Evolutionary conservation across 2,329 filamentous ascomycete genomes (phyloP), one percentile per base, ranked within the genome.

Genomic region (Xenoacremonium recifei): DNA sequence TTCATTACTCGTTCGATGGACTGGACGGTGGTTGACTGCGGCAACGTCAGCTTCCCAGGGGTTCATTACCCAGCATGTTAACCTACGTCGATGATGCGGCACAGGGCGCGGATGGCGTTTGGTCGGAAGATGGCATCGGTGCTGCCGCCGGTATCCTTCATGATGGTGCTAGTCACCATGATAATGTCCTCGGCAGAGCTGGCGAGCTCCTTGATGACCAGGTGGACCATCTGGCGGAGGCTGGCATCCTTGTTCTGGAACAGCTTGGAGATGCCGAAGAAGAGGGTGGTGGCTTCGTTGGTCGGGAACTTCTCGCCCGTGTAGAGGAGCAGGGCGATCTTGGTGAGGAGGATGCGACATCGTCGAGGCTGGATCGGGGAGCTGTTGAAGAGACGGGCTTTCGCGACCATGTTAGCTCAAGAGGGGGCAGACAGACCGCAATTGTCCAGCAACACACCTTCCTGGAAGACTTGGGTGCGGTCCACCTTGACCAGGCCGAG

Each of bases 231-330:
- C 76, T 99, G 93, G 61, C 93, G 89, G 64, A 99, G 78, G 59
- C 89, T 92, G 60, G 91, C 87, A 85, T 99, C 93, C 71, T 96
- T 97, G 73, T 97, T 97, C 77, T 97, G 92, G 79, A 99, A 99
- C 47, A 97, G 81, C 79, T 97, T 97, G 49, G 92, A 97, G 69
- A 95, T 97, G 58, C 92, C 91, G 67, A 97, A 97, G 82, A 99
- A 99, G 53, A 99, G 86, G 35, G 89, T 92, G 21, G 93, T 97
- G 57, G 93, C 93, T 80, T 99, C 93, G 64, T 95, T 95, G 46
- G 87, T 92, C 34, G 92, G 91, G 76, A 97, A 99, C 65, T 85
- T 90, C 74, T 99, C 93, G 58, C 93, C 93, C 16, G 90, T 97
- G 71, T 96, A 96, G 58, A 99, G 80, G 52, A 99, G 85, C 45